Conservation (phyloP, 169 alveolate species). For the Cryptosporidium viatorum region DNA sequence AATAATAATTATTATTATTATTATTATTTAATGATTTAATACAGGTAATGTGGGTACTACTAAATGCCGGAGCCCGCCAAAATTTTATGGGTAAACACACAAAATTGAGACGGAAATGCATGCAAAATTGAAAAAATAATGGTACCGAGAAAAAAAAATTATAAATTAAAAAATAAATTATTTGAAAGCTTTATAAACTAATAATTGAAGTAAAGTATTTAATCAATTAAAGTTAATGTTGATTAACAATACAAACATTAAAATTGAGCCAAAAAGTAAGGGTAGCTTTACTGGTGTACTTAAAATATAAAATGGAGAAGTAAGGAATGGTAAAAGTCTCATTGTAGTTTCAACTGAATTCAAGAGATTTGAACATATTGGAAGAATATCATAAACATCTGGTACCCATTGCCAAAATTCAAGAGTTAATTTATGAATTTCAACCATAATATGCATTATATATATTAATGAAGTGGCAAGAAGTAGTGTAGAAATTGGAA, state of each 20-base stretch:
- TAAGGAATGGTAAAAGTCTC: constrained; percentile 50
- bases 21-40: not conserved
- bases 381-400: constrained; percentile 61
- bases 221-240: not conserved
- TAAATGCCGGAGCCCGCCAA: not conserved
- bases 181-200: too few relatives aligned
- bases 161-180: not conserved
- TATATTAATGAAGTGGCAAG: constrained; percentile 16
- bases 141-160: not conserved
- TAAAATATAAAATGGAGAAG: constrained; percentile 58
- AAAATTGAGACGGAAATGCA: not conserved
- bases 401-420: constrained; percentile 75
- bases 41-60: not conserved
- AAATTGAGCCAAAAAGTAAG: constrained; percentile 8
- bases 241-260: constrained; percentile 16
- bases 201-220: too few relatives aligned
- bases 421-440: constrained; percentile 24
- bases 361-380: constrained; percentile 64
- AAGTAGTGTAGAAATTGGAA: not conserved
- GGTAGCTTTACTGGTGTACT: constrained; percentile 49
- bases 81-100: not conserved
- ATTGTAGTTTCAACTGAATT: constrained; percentile 54
- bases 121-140: not conserved
- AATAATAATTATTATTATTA: too few relatives aligned
- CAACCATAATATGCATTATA: constrained; percentile 50